These are phyloP conservation scores for Sporothrix pseudoabietina DNA, from an alignment of 2,329 filamentous ascomycete species.

Conservation along the genomic window DNA sequence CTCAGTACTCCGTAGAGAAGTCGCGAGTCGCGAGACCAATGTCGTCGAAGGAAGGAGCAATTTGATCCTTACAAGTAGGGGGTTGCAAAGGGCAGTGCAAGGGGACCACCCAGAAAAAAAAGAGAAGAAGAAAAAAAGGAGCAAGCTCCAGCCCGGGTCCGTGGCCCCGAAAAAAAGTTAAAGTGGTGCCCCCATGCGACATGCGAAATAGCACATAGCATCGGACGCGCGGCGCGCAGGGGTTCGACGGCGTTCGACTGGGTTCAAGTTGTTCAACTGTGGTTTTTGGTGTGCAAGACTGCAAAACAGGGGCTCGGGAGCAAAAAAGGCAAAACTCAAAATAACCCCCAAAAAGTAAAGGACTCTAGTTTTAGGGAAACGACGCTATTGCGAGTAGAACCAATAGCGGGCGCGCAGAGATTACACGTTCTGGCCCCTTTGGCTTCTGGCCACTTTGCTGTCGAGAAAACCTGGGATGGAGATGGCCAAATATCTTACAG, in stretches of 20 bases:
- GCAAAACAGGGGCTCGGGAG: background rate
- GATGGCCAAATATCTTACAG: background rate
- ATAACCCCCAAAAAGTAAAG: slow-evolving; percentile 2
- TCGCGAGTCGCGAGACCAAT: background rate
- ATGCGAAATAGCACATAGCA: background rate
- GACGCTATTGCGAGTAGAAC: background rate
- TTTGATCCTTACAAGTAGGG: background rate
- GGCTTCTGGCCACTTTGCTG: background rate
- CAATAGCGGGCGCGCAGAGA: slow-evolving; percentile 20
- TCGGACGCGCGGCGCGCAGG: slow-evolving; percentile 21
- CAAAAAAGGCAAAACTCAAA: slow-evolving; percentile 1
- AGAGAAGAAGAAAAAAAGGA: background rate
- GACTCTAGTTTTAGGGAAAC: background rate
- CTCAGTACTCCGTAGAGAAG: background rate
- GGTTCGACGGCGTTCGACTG: background rate
- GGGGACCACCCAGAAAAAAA: no score
- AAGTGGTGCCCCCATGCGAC: slow-evolving; percentile 4
- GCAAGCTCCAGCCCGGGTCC: background rate
- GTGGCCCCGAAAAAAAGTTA: background rate
- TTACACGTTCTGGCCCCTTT: slow-evolving; percentile 21
- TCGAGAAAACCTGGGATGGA: background rate
- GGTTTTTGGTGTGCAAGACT: background rate
- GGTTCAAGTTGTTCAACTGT: background rate
- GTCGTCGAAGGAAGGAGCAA: background rate
- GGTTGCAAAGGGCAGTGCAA: background rate